phyloP scores from a whole-genome alignment of 805 yeast species.

The Metschnikowia amazonensis region DNA sequence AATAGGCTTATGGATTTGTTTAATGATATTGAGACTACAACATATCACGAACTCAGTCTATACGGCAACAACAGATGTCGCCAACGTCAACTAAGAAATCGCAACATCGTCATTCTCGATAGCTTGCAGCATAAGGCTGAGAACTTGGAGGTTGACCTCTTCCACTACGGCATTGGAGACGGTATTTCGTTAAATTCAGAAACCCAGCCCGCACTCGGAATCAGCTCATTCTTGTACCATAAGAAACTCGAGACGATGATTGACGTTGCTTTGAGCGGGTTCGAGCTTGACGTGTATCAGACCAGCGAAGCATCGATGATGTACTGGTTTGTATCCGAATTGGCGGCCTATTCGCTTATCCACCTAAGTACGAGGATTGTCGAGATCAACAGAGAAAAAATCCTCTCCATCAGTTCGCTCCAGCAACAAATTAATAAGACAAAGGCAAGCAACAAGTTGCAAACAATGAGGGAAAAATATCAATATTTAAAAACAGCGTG shows the following conservation, averaged over 20 bases:
- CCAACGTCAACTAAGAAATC: slow-evolving; percentile 69
- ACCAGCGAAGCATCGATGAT: slow-evolving; percentile 64
- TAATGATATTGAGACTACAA: slow-evolving; percentile 44
- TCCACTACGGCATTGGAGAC: slow-evolving; percentile 37
- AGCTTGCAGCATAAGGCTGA: slow-evolving; percentile 75
- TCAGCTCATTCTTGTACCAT: slow-evolving; percentile 66
- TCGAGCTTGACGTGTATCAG: slow-evolving; percentile 70
- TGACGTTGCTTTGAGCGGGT: slow-evolving; percentile 67
- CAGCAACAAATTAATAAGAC: slow-evolving; percentile 26
- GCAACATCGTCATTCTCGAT: slow-evolving; percentile 63
- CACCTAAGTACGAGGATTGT: slow-evolving; percentile 43
- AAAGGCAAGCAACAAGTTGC: slow-evolving; percentile 47
- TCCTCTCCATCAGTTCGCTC: slow-evolving; percentile 6
- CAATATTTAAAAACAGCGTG: slow-evolving; percentile 27
- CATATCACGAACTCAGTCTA: slow-evolving; percentile 29
- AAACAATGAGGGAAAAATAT: slow-evolving; percentile 30
- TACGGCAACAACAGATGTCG: slow-evolving; percentile 65
- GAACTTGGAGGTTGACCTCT: slow-evolving; percentile 49
- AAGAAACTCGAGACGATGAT: slow-evolving; percentile 69
- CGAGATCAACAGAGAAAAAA: slow-evolving; percentile 26
- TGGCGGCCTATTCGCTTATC: slow-evolving; percentile 37
- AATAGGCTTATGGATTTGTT: slow-evolving; percentile 11
- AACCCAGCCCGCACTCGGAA: slow-evolving; percentile 53
- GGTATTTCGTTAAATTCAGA: slow-evolving; percentile 15
- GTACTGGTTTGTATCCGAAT: slow-evolving; percentile 62